Evolutionary conservation across 2,329 filamentous ascomycete genomes (phyloP), one percentile per base, ranked within the genome.

Genomic region (Paramyrothecium sp.): DNA sequence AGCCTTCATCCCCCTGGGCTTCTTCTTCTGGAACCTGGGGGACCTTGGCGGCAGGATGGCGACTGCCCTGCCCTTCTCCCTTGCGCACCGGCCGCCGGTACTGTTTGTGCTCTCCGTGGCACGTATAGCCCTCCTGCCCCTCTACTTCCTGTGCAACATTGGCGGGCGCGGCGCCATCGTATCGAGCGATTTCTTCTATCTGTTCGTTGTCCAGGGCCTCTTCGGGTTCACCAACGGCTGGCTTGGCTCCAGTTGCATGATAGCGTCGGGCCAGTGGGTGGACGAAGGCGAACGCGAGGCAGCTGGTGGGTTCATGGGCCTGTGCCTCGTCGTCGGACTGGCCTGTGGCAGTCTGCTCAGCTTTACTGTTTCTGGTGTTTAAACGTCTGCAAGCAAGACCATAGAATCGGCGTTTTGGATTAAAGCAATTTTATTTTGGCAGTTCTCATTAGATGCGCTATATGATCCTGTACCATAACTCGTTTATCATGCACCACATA

Each of bases 21-120:
- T 98, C 73, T 85, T 98, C 58, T 85, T 95, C 69, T 99, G 95
- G 95, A 99, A 98, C 69, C 71, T 89, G 2, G 95, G 95, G 48
- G 95, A 98, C 70, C 78, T 98, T 8, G 60, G 84, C 16, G 95
- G 95, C 7, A 86, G 95, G 10, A 75, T 96, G 20, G 71, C 85
- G 2, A 89, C 92, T 1, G 83, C 70, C 61, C 82, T 73, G 72
- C 88, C 69, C 55, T 78, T 69, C 65, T 89, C 61, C 3, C 74
- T 92, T 10, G 82, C 82, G 0, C 80, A 85, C 53, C 81, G 83
- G 17, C 92, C 93, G 1, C 76, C 79, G 3, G 64, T 86, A 1
- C 77, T 97, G 10, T 91, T 97, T 67, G 68, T 81, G 19, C 71
- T 93, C 3, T 78, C 90, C 2, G 67, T 93, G 22, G 77, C 81